Evolutionary conservation across 176 grass and related monocot species (phyloP), one percentile per base, ranked within the genome.

Genomic region (Oryza longistaminata): DNA sequence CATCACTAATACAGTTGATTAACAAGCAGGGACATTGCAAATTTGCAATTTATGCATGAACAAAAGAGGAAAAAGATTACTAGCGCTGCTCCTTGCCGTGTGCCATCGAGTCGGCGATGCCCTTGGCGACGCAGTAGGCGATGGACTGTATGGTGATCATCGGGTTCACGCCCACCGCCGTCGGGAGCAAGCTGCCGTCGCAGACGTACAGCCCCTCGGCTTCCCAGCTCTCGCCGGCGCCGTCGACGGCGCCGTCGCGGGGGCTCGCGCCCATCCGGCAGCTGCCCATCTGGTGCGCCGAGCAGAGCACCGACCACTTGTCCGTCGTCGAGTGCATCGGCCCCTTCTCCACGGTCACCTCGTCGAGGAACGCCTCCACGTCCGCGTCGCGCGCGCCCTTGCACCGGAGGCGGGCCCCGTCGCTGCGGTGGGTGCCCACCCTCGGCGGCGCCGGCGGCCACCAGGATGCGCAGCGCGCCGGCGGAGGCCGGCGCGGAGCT

Each of bases 201-300:
- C 92, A 92, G 21, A 94, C 95, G 64, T 91, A 97, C 50, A 97
- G 74, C 73, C 92, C 88, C 48, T 91, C 90, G 0, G 92, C 90
- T 52, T 97, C 95, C 95, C 95, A 97, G 68, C 84, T 93, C 85
- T 94, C 90, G 76, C 92, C 95, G 14, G 22, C 77, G 19, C 44
- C 88, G 35, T 94, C 92, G 11, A 94, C 95, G 11, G 86, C 92
- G 11, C 95, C 90, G 21, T 87, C 76, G 5, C 24, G 49, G n/a
- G 80, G 75, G 64, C 68, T 91, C 2, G 24, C 27, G 27, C 81
- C 90, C 92, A 97, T 97, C 49, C 95, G 87, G 85, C 95, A 97
- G 78, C 92, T 97, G 11, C 92, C 88, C 86, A 97, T 97, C 75
- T 97, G 95, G 78, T 97, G 95, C 21, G 95, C 95, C 46, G 88